A percentile compares a stretch with the other conserved stretches of the same genome.
These are phyloP conservation scores for Hypoxylon intermedium DNA, from an alignment of 495 filamentous ascomycete species.

Conservation along the genomic window DNA sequence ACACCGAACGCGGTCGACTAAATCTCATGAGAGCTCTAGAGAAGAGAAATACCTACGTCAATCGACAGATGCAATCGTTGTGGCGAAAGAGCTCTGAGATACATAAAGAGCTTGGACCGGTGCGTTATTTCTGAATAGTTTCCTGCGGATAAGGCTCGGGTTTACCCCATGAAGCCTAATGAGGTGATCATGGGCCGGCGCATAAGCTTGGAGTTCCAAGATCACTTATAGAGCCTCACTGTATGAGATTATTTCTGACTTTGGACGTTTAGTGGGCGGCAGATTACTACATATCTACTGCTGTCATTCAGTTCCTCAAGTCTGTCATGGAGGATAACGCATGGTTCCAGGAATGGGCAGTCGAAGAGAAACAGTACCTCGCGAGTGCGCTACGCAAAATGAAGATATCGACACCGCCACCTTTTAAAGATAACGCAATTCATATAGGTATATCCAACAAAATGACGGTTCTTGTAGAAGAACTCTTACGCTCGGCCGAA, in stretches of 20 bases:
- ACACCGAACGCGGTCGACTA: constrained; percentile 43
- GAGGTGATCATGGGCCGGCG: too few relatives aligned
- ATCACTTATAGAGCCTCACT: too few relatives aligned
- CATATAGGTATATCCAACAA: constrained; percentile 59
- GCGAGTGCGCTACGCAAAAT: constrained; percentile 57
- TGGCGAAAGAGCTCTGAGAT: constrained; percentile 59
- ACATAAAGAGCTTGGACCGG: constrained; percentile 67
- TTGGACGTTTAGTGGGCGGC: constrained; percentile 64
- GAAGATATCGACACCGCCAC: constrained; percentile 36
- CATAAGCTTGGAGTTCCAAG: too few relatives aligned
- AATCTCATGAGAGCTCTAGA: constrained; percentile 56
- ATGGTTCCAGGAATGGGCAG: constrained; percentile 50
- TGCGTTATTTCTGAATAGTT: constrained; percentile 7
- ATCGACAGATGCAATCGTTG: constrained; percentile 67
- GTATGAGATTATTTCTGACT: too few relatives aligned
- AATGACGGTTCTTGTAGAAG: constrained; percentile 58
- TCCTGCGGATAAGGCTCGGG: neutral
- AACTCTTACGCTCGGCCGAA: constrained; percentile 54
- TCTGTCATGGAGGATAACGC: constrained; percentile 41
- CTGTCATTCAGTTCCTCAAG: constrained; percentile 57
- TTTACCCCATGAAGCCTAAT: neutral
- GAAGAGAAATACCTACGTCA: constrained; percentile 67
- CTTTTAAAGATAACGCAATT: constrained; percentile 34
- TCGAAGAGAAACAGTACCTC: constrained; percentile 69
- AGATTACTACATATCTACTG: constrained; percentile 71